Conservation (phyloP, 352 stramenopile species). For the Globisporangium emineosum region DNA sequence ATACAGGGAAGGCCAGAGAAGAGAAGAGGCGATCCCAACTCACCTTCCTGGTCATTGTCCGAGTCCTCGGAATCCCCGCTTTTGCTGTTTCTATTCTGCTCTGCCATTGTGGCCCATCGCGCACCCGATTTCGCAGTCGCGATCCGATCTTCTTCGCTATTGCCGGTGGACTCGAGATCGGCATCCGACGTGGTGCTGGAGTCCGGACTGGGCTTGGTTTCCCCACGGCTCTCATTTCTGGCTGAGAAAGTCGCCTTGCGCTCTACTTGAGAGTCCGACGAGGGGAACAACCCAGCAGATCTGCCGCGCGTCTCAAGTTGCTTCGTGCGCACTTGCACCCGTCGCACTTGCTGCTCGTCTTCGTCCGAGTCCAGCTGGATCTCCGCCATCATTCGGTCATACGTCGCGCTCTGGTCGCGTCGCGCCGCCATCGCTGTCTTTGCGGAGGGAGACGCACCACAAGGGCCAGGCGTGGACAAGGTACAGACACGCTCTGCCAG, state of each 20-base stretch:
- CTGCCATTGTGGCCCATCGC: neutral
- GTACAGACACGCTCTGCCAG: neutral
- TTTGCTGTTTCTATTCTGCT: neutral
- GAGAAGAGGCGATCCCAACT: too few species aligned
- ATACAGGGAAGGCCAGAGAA: too few species aligned
- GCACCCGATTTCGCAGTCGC: neutral
- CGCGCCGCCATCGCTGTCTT: neutral
- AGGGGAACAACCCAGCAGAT: neutral
- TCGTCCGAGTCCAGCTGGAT: constrained; percentile 8
- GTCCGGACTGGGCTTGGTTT: constrained; percentile 1
- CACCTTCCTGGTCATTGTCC: neutral
- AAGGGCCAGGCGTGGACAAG: neutral
- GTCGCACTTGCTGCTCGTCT: constrained; percentile 1
- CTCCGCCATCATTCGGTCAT: constrained; percentile 14
- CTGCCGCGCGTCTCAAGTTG: neutral
- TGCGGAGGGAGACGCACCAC: neutral
- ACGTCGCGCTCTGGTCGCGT: constrained; percentile 4
- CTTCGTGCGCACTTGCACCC: constrained; percentile 1
- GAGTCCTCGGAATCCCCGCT: neutral
- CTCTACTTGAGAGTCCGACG: neutral
- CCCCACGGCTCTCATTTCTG: neutral
- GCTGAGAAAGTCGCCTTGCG: neutral
- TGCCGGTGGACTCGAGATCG: neutral
- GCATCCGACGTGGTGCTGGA: neutral
- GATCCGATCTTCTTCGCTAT: neutral